Evolutionary conservation across 2,329 filamentous ascomycete species (phyloP).

Genomic region (Boeremia exigua): DNA sequence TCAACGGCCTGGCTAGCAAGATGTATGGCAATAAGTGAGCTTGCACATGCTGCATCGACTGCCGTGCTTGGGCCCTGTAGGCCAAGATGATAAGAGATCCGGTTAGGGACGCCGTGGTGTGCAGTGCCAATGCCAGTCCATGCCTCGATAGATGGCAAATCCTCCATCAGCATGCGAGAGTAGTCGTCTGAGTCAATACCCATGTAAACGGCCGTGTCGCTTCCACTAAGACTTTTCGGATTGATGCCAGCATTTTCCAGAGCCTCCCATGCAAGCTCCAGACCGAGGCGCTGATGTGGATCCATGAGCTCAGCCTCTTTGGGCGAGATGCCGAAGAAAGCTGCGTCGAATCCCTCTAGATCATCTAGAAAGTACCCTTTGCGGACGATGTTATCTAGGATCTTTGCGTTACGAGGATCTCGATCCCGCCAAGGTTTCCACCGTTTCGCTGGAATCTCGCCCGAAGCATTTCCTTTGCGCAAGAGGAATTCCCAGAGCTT

Average conservation of each 20-base stretch:
- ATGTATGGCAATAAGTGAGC: conserved; percentile 36
- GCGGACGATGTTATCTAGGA: conserved; percentile 43
- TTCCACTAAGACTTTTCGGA: conserved; percentile 36
- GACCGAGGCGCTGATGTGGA: conserved; percentile 42
- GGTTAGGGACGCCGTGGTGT: conserved; percentile 27
- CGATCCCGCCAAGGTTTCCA: too few relatives aligned
- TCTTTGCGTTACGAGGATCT: conserved; percentile 48
- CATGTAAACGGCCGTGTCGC: conserved; percentile 35
- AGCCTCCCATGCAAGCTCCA: conserved; percentile 47
- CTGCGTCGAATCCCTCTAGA: conserved; percentile 34
- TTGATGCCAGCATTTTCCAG: conserved; percentile 49
- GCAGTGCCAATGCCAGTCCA: conserved; percentile 32
- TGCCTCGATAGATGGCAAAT: conserved; percentile 1
- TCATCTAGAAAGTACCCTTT: conserved; percentile 34
- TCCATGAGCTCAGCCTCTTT: conserved; percentile 39
- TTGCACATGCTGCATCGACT: conserved; percentile 44
- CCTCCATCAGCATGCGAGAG: too few relatives aligned
- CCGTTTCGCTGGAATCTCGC: conserved; percentile 46
- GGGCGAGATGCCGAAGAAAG: conserved; percentile 39
- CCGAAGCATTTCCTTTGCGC: conserved; percentile 37
- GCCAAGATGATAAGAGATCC: conserved; percentile 42
- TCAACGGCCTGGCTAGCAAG: conserved; percentile 37
- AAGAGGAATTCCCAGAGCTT: conserved; percentile 37
- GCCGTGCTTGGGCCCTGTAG: conserved; percentile 39
- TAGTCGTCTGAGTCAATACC: conserved; percentile 25